Base-by-base conservation (phyloP, 192 early-diverging fungal species). In the Coemansia sp. region DNA sequence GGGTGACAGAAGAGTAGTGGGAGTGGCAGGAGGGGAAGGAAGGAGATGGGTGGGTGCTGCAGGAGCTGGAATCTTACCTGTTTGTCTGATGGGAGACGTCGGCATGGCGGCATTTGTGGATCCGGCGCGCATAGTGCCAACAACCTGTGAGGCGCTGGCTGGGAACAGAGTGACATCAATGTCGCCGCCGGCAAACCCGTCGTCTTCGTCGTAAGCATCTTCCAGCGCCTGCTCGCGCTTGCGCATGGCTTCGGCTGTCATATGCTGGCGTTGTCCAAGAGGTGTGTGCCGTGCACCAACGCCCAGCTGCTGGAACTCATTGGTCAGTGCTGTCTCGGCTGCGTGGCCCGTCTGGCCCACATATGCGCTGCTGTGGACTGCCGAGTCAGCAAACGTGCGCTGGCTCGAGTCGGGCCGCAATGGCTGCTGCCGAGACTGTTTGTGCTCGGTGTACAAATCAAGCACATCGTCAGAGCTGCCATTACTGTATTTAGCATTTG, bases 151-250 rank as follows among this genome's bases (percentile, higher is more conserved):
- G 22, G 60, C 48, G 38, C 58, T 73, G 17, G 66, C 37, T 32
- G 76, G 76, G 41, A 79, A 79, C 50, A 79, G 56, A 4, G 67
- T 66, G 47, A 57, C 47, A 22, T 79, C 76, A 14, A 79, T 60
- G 27, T 70, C 76, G 23, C 17, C 58, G 56, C 63, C 67, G 6
- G 70, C 37, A 24, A 41, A 64, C 45, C 76, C 76, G 45, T 79
- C 76, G 56, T 73, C 71, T 1, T 70, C 62, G 63, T 79, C 76
- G 59, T 79, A 79, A 19, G 54, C 76, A 50, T 70, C 54, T 22
- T 79, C 76, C 14, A 73, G 64, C 19, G 56, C 57, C 50, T 70
- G 76, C 63, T 79, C 76, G 15, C 75, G 65, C 49, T 61, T 55
- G 14, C 70, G 61, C 52, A 62, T 58, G 9, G 69, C 58, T 2